Percentiles rank a stretch among this genome's conserved stretches.
Conservation (phyloP, 225 moss, liverwort and hornwort genomes). For the Ulota crispa region DNA sequence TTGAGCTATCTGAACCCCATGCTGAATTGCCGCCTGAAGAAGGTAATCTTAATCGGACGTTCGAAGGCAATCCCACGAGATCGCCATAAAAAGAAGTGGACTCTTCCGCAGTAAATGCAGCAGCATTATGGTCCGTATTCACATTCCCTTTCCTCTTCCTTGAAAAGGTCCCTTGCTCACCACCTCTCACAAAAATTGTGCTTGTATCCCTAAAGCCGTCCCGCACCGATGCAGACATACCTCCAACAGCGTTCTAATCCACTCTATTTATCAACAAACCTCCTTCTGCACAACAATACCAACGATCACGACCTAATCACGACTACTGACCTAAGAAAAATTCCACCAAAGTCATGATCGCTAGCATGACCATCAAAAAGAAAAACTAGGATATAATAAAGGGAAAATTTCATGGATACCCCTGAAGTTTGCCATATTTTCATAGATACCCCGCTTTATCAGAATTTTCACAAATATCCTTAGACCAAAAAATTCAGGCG, state of each 20-base stretch:
- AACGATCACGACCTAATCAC: background rate
- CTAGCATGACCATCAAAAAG: background rate
- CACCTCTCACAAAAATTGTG: constrained; percentile 42
- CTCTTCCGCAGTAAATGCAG: constrained; percentile 50
- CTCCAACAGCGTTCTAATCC: background rate
- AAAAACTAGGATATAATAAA: background rate
- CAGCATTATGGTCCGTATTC: constrained; percentile 37
- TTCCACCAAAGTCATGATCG: background rate
- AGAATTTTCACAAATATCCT: too few relatives aligned
- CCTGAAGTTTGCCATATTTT: too few relatives aligned
- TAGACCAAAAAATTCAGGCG: too few relatives aligned
- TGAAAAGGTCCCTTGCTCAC: constrained; percentile 24
- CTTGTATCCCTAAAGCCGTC: constrained; percentile 10
- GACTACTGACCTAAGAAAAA: background rate
- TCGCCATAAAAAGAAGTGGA: constrained; percentile 49
- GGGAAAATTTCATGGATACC: too few relatives aligned
- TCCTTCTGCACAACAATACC: background rate
- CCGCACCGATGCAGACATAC: constrained; percentile 34
- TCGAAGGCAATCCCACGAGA: constrained; percentile 49
- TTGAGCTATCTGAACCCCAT: constrained; percentile 18
- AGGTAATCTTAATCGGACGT: constrained; percentile 29
- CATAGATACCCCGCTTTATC: too few relatives aligned
- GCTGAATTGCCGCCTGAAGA: constrained; percentile 12
- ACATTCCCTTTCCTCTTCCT: constrained; percentile 42
- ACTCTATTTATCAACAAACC: background rate